These are phyloP conservation scores for Xylaria sp. DNA, from an alignment of 2,329 filamentous ascomycete genomes.

Conservation along the genomic window DNA sequence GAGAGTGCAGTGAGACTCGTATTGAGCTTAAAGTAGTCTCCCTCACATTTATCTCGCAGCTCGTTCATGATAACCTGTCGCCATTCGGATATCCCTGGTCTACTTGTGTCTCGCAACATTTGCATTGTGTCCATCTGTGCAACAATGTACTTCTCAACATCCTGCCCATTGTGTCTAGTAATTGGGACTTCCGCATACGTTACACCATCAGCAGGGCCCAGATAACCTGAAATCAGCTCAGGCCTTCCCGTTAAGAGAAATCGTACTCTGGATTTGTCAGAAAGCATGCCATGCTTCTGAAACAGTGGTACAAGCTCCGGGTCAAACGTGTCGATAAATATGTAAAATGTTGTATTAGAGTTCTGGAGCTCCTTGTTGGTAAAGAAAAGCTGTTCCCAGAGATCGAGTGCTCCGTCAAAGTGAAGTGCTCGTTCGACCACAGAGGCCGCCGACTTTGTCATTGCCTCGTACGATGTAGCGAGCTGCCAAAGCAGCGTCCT, in stretches of 20 bases:
- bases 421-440: slow-evolving; percentile 35
- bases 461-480: slow-evolving; percentile 40
- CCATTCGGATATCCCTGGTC: slow-evolving; percentile 40
- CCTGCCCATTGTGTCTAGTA: slow-evolving; percentile 35
- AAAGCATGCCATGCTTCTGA: slow-evolving; percentile 29
- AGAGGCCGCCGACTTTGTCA: slow-evolving; percentile 41
- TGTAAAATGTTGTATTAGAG: slow-evolving; percentile 41
- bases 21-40: slow-evolving; percentile 42
- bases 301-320: slow-evolving; percentile 36
- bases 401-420: slow-evolving; percentile 39
- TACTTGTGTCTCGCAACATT: slow-evolving; percentile 37
- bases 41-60: slow-evolving; percentile 37
- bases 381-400: slow-evolving; percentile 42
- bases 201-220: slow-evolving; percentile 21
- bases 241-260: slow-evolving; percentile 38
- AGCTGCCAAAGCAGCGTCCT: slow-evolving; percentile 43
- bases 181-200: slow-evolving; percentile 35
- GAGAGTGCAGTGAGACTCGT: slow-evolving; percentile 41
- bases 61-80: slow-evolving; percentile 40
- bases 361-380: slow-evolving; percentile 41
- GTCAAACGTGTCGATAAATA: slow-evolving; percentile 42
- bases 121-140: slow-evolving; percentile 41
- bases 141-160: slow-evolving; percentile 42
- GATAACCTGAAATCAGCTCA: slow-evolving; percentile 29
- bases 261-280: slow-evolving; percentile 33